Evolutionary conservation across 1,139 yeast genomes (phyloP), one percentile per base, ranked within the genome.

Genomic region (Protomyces arabidopsidicola): DNA sequence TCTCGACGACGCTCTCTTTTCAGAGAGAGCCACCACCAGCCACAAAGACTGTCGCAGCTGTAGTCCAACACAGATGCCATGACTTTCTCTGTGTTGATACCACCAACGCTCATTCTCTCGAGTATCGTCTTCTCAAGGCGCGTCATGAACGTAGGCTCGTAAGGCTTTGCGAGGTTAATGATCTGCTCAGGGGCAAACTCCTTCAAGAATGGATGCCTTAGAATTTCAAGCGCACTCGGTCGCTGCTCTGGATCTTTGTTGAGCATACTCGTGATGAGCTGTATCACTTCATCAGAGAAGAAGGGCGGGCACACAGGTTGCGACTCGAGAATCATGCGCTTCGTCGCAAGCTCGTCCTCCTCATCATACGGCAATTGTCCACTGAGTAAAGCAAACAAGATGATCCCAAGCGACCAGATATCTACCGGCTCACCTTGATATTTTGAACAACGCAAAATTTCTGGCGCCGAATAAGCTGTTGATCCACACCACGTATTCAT

Each of bases 401-500:
- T 90, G 8, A 93, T 84, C 0, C 98, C 98, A 66, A 93, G 76
- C 0, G 97, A 85, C 98, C 98, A 93, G 2, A 88, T 84, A 73
- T 93, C 98, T 5, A 86, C 75, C 4, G 66, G 61, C 70, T 87
- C 85, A 0, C 98, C 98, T 50, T 85, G 84, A 72, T 93, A 93
- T 64, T 84, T 85, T 65, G 82, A 81, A 67, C 83, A 82, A 64
- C 80, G 77, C 45, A 90, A 78, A 70, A 93, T 78, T 72, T 93
- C 98, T 0, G 98, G 98, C 0, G 98, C 97, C 97, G 91, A 90
- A 72, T 93, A 93, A 4, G 90, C 95, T 0, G 91, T 84, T 0
- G 98, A 93, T 1, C 98, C 98, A 75, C 98, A 93, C 1, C 90
- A 81, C 0, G 97, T 93, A 56, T 88, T 88, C 53, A 93, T 75